These are phyloP conservation scores for Amoebophrya sp. DNA, from an alignment of 169 alveolate species.

Conservation along the genomic window DNA sequence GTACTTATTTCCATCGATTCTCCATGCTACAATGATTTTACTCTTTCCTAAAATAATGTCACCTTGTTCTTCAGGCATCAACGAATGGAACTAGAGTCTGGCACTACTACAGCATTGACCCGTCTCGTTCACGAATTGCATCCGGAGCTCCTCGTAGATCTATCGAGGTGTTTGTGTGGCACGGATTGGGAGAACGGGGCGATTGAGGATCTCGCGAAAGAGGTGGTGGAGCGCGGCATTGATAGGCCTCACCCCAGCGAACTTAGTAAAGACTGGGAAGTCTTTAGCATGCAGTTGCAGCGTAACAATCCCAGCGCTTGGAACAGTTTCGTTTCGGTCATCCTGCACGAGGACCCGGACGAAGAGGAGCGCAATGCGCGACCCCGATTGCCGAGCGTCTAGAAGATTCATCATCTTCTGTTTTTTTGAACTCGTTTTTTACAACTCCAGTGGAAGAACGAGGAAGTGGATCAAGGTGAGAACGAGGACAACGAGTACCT, in stretches of 20 bases:
- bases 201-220: background rate
- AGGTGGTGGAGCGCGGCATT: background rate
- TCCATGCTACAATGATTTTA: too few relatives aligned
- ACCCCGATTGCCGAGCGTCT: background rate
- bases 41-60: too few relatives aligned
- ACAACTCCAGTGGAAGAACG: too few relatives aligned
- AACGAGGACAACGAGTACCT: too few relatives aligned
- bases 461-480: too few relatives aligned
- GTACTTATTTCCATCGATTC: too few relatives aligned
- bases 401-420: too few relatives aligned
- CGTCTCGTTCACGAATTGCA: background rate
- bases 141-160: background rate
- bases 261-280: background rate
- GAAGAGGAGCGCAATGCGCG: background rate
- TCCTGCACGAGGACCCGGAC: background rate
- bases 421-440: too few relatives aligned
- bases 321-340: background rate
- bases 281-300: background rate
- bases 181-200: background rate
- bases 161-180: background rate
- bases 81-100: too few relatives aligned
- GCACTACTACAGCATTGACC: too few relatives aligned
- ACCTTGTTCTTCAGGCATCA: too few relatives aligned
- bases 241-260: background rate
- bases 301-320: background rate